Evolutionary conservation across 2,329 filamentous ascomycete species (phyloP), one percentile per base, ranked within the genome.

Genomic region (Cryphonectria parasitica): DNA sequence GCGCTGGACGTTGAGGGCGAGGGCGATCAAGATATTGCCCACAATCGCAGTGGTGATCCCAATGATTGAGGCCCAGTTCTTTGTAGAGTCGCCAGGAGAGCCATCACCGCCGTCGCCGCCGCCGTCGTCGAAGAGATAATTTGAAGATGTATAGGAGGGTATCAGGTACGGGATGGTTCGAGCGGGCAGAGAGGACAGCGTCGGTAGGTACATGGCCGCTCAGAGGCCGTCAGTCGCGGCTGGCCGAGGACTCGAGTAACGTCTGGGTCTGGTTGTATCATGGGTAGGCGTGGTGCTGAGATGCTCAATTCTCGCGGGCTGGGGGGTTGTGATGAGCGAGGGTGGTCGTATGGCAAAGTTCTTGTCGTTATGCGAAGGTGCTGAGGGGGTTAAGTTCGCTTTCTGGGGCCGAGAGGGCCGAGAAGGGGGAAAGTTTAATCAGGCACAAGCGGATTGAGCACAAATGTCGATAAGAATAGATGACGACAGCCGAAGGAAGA

Each of bases 1-100:
- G 74, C 96, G 90, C 81, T 99, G 96, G 65, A 97, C 95, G 78
- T 99, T 99, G 72, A 99, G 88, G 17, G 96, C 96, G 73, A 99
- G 90, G 0, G 95, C 97, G 75, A 99, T 98, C 67, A 99, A 87
- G 45, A 98, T 85, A 77, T 99, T 99, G 69, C 96, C 96, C 66
- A 92, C 87, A 77, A 99, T 97, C 66, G 96, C 95, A 2, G 95
- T 97, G 68, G 95, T 82, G 77, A 99, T 98, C 76, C 96, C 96
- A 78, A 99, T 98, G 68, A 98, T 85, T 36, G 94, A 97, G 63
- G 94, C 97, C 95, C 95, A 98, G 79, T 90, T 84, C 74, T 86
- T 83, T 63, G 83, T 83, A 43, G 81, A 79, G 49, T 82, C 78
- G 68, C 76, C 77, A 45, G 76, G 72, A 52, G 70, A 68, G 63